A percentile compares a stretch with the other conserved stretches of the same genome.
Evolutionary conservation across 208 protist species (phyloP).

Genomic region (Trypanosoma congolense): DNA sequence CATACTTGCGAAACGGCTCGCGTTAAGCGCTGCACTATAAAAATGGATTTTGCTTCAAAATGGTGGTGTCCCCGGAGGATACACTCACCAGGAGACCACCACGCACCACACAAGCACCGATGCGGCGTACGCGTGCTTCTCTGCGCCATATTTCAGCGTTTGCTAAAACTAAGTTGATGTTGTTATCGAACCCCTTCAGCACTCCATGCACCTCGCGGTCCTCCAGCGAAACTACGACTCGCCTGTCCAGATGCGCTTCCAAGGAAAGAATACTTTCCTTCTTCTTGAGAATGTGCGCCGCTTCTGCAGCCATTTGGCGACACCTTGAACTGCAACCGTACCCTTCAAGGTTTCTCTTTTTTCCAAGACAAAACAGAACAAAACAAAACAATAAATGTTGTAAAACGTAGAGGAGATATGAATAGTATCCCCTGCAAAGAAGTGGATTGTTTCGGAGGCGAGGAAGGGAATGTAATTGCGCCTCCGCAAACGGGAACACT

Average conservation of each 20-base stretch:
- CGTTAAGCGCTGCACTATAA: no score
- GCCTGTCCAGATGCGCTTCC: constrained; percentile 74
- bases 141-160: constrained; percentile 62
- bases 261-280: constrained; percentile 71
- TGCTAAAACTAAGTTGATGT: constrained; percentile 71
- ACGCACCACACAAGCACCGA: constrained; percentile 73
- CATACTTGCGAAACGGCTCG: no score
- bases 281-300: constrained; percentile 69
- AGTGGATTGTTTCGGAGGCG: no score
- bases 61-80: constrained; percentile 52
- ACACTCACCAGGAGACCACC: constrained; percentile 53
- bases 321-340: no score
- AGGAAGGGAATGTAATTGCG: no score
- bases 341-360: neutral
- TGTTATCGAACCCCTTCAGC: constrained; percentile 87
- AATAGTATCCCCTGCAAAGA: no score
- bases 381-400: neutral
- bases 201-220: constrained; percentile 53
- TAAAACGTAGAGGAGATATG: no score
- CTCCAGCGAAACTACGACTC: constrained; percentile 49
- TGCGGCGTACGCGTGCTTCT: constrained; percentile 30
- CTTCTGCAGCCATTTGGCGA: constrained; percentile 62
- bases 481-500: no score
- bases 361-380: neutral
- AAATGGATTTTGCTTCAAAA: constrained; percentile 45